These are phyloP conservation scores for Diaporthe caulivora DNA, from an alignment of 2,329 filamentous ascomycete genomes.

Conservation along the genomic window DNA sequence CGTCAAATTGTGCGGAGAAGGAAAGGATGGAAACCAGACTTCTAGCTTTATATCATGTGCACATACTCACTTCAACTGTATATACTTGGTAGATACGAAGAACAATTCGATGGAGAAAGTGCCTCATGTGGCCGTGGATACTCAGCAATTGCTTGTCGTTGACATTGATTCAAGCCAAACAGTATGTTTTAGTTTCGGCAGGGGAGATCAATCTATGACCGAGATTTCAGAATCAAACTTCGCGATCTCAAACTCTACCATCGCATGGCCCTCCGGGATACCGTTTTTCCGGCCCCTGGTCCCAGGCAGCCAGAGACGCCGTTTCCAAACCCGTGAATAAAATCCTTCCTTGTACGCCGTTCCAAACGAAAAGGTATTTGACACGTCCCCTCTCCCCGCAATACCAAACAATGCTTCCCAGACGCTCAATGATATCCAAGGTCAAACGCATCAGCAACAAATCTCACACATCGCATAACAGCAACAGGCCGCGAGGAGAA, in stretches of 20 bases:
- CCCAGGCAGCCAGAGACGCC: conserved; percentile 4
- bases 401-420: no score
- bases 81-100: neutral
- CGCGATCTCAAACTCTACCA: conserved; percentile 9
- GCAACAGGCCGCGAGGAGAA: conserved; percentile 20
- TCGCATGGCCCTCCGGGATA: neutral
- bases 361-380: neutral
- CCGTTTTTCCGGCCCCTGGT: neutral
- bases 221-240: neutral
- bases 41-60: neutral
- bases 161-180: conserved; percentile 4
- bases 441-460: neutral
- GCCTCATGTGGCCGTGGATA: neutral
- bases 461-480: conserved; percentile 13
- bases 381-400: neutral
- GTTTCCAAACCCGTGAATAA: neutral
- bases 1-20: no score
- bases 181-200: conserved; percentile 10
- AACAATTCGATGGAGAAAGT: no score
- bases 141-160: neutral
- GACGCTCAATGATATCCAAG: neutral
- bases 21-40: neutral
- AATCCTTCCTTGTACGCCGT: neutral
- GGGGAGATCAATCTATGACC: neutral
- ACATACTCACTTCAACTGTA: conserved; percentile 11